Evolutionary conservation across 2,329 filamentous ascomycete species (phyloP).

Genomic region (Fusarium lateritium): DNA sequence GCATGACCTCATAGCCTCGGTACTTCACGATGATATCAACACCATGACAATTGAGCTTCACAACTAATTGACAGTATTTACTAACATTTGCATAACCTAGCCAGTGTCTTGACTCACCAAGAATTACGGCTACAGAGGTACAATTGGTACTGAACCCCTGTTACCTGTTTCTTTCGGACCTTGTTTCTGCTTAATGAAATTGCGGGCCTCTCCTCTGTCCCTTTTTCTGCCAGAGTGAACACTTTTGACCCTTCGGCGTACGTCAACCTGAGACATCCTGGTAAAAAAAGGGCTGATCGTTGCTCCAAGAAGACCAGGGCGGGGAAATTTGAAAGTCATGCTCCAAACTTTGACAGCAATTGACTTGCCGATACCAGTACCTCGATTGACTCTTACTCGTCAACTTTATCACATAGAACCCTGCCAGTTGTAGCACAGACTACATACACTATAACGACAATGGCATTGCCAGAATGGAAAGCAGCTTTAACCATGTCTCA

Average conservation of each 20-base stretch:
- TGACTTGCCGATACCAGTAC: background rate
- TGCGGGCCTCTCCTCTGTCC: slow-evolving; percentile 22
- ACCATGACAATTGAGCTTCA: background rate
- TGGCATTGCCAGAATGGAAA: slow-evolving; percentile 61
- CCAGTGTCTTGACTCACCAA: background rate
- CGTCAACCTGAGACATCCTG: slow-evolving; percentile 29
- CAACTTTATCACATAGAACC: slow-evolving; percentile 2
- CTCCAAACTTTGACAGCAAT: slow-evolving; percentile 15
- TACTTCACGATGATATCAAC: slow-evolving; percentile 18
- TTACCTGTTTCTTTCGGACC: slow-evolving; percentile 10
- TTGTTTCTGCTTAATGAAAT: slow-evolving; percentile 44
- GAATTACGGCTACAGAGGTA: background rate
- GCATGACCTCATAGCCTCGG: slow-evolving; percentile 43
- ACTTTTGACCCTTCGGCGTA: background rate
- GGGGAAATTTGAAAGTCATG: slow-evolving; percentile 18
- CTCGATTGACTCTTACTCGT: slow-evolving; percentile 29
- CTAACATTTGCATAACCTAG: background rate
- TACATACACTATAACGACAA: slow-evolving; percentile 28
- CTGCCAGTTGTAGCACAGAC: slow-evolving; percentile 4
- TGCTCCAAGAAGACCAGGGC: slow-evolving; percentile 11
- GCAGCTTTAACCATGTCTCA: slow-evolving; percentile 68
- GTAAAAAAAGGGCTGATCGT: slow-evolving; percentile 26
- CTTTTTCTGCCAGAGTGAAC: slow-evolving; percentile 12
- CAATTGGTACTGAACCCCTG: background rate
- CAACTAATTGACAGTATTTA: too few species aligned